Conservation (phyloP, 1,139 yeast species). For the Lodderomyces margitis region DNA sequence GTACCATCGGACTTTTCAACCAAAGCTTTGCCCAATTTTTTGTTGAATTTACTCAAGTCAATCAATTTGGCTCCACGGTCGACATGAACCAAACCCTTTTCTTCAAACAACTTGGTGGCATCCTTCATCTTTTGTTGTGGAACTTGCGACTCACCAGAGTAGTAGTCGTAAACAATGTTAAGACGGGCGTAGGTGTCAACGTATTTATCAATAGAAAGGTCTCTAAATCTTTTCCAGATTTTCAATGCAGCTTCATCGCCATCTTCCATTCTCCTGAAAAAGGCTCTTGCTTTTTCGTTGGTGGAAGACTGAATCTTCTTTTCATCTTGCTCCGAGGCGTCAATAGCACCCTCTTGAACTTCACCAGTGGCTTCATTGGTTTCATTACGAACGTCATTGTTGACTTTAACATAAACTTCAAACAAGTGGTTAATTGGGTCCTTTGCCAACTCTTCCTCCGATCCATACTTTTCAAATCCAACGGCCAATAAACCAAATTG, state of each 20-base stretch:
- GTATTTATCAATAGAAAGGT: conserved; percentile 81
- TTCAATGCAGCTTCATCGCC: conserved; percentile 81
- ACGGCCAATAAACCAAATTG: conserved; percentile 96
- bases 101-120: conserved; percentile 62
- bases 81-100: conserved; percentile 72
- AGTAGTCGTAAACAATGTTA: conserved; percentile 81
- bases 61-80: conserved; percentile 91
- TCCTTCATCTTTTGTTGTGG: conserved; percentile 67
- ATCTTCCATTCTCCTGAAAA: conserved; percentile 89
- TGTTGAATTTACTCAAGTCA: conserved; percentile 81
- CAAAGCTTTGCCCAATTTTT: conserved; percentile 90
- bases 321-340: conserved; percentile 16
- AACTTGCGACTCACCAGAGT: conserved; percentile 97
- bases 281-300: conserved; percentile 82
- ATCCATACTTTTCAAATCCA: conserved; percentile 85
- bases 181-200: conserved; percentile 87
- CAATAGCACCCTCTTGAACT: conserved; percentile 28
- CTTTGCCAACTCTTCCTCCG: conserved; percentile 61
- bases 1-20: conserved; percentile 97
- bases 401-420: conserved; percentile 87
- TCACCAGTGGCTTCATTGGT: conserved; percentile 42
- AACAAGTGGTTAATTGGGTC: conserved; percentile 96
- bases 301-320: conserved; percentile 30
- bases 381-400: conserved; percentile 75
- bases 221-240: conserved; percentile 89